Evolutionary conservation across 495 filamentous ascomycete genomes (phyloP).

Genomic region (Penicillium maclennaniae): DNA sequence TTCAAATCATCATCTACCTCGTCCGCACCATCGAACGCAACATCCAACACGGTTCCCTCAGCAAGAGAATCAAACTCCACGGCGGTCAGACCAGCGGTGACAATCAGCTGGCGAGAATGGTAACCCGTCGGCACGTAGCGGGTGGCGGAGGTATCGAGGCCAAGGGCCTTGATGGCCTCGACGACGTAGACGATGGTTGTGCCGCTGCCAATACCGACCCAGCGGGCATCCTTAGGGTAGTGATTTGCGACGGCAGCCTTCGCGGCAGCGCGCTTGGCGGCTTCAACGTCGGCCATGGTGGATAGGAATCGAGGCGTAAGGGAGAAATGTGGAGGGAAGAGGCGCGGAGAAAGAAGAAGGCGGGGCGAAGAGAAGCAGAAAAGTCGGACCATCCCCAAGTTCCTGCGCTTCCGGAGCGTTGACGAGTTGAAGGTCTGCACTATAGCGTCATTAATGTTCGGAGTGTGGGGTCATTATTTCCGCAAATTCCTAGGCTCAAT

Average conservation of each 20-base stretch:
- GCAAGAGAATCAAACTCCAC: constrained; percentile 72
- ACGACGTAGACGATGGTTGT: constrained; percentile 95
- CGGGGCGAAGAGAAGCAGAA: constrained; percentile 10
- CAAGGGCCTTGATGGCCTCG: constrained; percentile 78
- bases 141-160: constrained; percentile 56
- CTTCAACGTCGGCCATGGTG: constrained; percentile 58
- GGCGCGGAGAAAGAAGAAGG: constrained; percentile 11
- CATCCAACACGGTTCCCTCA: constrained; percentile 59
- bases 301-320: constrained; percentile 21
- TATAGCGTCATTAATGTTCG: constrained; percentile 12
- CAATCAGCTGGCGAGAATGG: constrained; percentile 80
- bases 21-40: constrained; percentile 93
- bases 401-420: neutral
- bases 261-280: constrained; percentile 80
- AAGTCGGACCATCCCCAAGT: neutral
- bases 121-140: constrained; percentile 88
- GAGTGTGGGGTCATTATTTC: neutral
- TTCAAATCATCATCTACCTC: constrained; percentile 95
- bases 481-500: neutral
- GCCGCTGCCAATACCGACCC: constrained; percentile 90
- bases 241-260: constrained; percentile 79
- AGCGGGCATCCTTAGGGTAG: constrained; percentile 65
- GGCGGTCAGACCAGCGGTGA: constrained; percentile 68
- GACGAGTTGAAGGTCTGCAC: constrained; percentile 3
- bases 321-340: constrained; percentile 9